These are phyloP conservation scores for Solanum sitiens DNA, from an alignment of 257 asterid species.

Conservation along the genomic window DNA sequence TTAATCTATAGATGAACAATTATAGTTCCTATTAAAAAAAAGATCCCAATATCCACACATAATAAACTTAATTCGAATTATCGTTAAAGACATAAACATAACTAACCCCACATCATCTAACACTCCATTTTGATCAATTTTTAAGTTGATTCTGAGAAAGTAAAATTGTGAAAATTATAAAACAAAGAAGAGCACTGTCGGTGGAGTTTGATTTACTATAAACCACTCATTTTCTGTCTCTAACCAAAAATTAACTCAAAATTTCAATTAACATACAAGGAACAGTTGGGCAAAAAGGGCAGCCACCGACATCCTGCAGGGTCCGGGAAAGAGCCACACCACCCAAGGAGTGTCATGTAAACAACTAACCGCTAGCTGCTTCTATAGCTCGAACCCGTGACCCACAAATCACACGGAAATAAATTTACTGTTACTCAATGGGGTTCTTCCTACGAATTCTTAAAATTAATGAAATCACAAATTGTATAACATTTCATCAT, in stretches of 20 bases:
- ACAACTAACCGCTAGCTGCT: too few species aligned
- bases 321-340: background rate
- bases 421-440: background rate
- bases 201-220: background rate
- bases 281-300: background rate
- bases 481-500: background rate
- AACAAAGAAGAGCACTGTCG: background rate
- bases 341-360: background rate
- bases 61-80: background rate
- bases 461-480: too few species aligned
- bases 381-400: background rate
- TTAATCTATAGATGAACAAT: background rate
- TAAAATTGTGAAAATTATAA: background rate
- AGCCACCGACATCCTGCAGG: background rate
- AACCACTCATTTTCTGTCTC: background rate
- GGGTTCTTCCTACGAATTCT: background rate
- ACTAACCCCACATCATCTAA: background rate
- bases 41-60: background rate
- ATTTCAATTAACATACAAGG: background rate
- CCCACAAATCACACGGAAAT: background rate
- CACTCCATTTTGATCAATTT: background rate
- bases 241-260: background rate
- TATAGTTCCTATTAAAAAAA: background rate
- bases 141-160: background rate
- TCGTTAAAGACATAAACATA: background rate